Percentiles rank a stretch among this genome's conserved stretches.
Conservation (phyloP, 129 eudicot species). For the Flaveria bidentis region DNA sequence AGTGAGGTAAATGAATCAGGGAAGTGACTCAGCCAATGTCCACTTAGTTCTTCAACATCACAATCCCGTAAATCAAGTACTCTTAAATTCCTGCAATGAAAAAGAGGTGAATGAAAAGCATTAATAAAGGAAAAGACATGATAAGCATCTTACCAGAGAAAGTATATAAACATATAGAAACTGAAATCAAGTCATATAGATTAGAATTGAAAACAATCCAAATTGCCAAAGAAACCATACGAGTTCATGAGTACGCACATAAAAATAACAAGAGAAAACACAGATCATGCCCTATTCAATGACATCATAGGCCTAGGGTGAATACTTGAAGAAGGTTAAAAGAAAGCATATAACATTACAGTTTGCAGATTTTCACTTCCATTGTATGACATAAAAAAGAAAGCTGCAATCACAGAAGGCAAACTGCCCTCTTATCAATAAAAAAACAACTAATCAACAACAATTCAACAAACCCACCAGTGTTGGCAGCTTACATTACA, state of each 20-base stretch:
- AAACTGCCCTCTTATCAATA: neutral
- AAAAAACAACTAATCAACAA: neutral
- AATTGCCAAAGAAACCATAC: neutral
- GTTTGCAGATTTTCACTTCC: neutral
- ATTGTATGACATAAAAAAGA: neutral
- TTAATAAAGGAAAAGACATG: neutral
- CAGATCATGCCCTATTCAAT: neutral
- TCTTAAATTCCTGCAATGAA: conserved; percentile 1
- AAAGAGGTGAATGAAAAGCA: neutral
- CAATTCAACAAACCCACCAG: neutral
- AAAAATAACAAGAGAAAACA: neutral
- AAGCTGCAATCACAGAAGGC: neutral
- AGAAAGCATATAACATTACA: neutral
- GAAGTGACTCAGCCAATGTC: conserved; percentile 20
- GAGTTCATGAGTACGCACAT: neutral
- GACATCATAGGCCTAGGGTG: neutral
- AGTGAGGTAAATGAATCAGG: conserved; percentile 11
- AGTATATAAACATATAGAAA: neutral
- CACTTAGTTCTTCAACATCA: conserved; percentile 16
- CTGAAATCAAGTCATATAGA: neutral
- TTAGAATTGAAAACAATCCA: neutral
- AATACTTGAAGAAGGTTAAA: neutral
- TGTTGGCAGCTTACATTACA: neutral
- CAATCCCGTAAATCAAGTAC: conserved; percentile 18
- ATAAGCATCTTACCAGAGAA: neutral